These are phyloP conservation scores for Vitis hybrid DNA, from an alignment of 177 flowering plant species.

Conservation along the genomic window DNA sequence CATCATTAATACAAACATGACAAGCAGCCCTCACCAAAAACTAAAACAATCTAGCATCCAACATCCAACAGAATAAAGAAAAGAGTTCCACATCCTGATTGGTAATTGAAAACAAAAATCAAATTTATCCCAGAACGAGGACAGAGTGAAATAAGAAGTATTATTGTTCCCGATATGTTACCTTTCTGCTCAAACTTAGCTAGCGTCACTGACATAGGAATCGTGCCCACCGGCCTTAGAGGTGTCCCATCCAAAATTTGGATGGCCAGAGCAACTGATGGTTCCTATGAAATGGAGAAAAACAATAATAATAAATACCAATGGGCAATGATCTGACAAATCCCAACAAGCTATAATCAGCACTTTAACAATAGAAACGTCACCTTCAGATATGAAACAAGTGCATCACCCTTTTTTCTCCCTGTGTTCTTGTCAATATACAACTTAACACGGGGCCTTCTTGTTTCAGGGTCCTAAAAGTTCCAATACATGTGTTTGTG, in stretches of 20 bases:
- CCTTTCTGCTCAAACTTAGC: slow-evolving; percentile 99
- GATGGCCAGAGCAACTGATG: slow-evolving; percentile 82
- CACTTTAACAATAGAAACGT: slow-evolving; percentile 1
- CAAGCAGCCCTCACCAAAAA: neutral
- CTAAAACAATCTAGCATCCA: neutral
- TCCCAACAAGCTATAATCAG: neutral
- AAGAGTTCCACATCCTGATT: neutral
- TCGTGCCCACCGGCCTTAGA: slow-evolving; percentile 72
- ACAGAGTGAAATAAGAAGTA: neutral
- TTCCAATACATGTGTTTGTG: neutral
- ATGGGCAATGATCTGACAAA: neutral
- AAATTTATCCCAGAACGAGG: neutral
- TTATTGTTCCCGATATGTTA: slow-evolving; percentile 15
- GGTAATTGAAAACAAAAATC: neutral
- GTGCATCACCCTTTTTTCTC: slow-evolving; percentile 87
- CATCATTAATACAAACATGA: slow-evolving; percentile 5
- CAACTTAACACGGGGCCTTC: slow-evolving; percentile 87
- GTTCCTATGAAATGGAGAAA: slow-evolving; percentile 57
- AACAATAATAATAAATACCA: neutral
- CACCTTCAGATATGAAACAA: slow-evolving; percentile 89
- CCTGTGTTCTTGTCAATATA: slow-evolving; percentile 91
- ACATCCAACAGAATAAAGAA: slow-evolving; percentile 5
- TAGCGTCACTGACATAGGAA: slow-evolving; percentile 74
- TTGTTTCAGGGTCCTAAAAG: slow-evolving; percentile 86
- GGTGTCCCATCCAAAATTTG: slow-evolving; percentile 91